Percentiles rank a stretch among this genome's conserved stretches.
Conservation (phyloP, 306 rosid genomes). For the Inga oerstediana region DNA sequence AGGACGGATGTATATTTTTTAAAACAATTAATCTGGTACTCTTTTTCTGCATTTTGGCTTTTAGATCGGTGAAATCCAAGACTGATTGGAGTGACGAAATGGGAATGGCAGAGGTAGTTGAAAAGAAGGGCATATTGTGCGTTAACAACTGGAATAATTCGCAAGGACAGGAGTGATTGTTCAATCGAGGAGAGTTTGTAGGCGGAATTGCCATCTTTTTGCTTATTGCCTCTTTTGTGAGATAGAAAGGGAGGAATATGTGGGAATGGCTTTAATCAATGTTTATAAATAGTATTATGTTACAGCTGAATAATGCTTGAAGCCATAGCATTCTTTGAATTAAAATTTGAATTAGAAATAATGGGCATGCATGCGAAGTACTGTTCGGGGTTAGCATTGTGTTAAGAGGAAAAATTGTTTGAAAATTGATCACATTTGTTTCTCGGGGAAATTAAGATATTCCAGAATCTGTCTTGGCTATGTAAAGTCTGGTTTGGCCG, state of each 20-base stretch:
- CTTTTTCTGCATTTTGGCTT: background rate
- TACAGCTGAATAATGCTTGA: background rate
- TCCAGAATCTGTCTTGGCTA: conserved; percentile 12
- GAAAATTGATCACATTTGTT: background rate
- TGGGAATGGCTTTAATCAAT: background rate
- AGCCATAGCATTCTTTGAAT: background rate
- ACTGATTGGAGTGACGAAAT: conserved; percentile 60
- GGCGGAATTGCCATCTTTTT: conserved; percentile 42
- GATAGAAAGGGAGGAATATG: conserved; percentile 5
- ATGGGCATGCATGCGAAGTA: background rate
- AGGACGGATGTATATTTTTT: no score
- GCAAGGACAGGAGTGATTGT: conserved; percentile 57
- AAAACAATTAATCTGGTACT: background rate
- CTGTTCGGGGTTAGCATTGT: no score
- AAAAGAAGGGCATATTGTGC: conserved; percentile 66
- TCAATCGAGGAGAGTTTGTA: conserved; percentile 78
- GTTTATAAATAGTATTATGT: background rate
- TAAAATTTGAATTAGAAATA: background rate
- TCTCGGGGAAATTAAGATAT: conserved; percentile 4
- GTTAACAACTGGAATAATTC: conserved; percentile 70
- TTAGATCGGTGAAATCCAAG: conserved; percentile 54
- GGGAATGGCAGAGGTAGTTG: conserved; percentile 66
- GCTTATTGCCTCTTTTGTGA: background rate
- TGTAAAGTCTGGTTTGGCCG: conserved; percentile 40
- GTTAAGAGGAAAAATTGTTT: conserved; percentile 8